Evolutionary conservation across 208 protist genomes (phyloP).

Genomic region (Trypanosomatidae sp.): DNA sequence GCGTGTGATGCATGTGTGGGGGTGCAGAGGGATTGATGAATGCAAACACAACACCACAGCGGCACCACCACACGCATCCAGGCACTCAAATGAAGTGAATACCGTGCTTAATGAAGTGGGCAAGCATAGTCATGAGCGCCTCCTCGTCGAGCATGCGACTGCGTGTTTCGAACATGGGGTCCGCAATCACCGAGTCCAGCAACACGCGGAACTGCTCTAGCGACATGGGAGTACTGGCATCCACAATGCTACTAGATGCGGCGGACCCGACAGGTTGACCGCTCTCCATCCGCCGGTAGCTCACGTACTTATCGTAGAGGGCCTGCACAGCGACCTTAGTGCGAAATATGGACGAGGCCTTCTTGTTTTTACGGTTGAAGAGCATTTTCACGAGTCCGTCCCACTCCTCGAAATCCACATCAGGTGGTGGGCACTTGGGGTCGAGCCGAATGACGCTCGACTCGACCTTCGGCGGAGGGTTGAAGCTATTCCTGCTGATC

Average conservation of each 20-base stretch:
- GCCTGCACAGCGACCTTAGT: constrained; percentile 75
- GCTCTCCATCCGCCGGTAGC: constrained; percentile 87
- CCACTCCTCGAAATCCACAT: constrained; percentile 99
- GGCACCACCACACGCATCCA: not conserved
- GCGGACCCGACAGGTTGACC: constrained; percentile 14
- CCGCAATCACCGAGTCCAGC: constrained; percentile 65
- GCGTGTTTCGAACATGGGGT: constrained; percentile 79
- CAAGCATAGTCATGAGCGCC: constrained; percentile 78
- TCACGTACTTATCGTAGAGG: constrained; percentile 83
- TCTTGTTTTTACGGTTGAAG: constrained; percentile 99
- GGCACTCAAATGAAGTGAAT: constrained; percentile 76
- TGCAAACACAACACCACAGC: not conserved
- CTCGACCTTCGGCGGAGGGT: constrained; percentile 99
- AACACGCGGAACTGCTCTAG: constrained; percentile 68
- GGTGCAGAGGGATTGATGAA: not conserved
- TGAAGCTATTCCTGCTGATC: constrained; percentile 99
- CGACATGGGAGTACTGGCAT: constrained; percentile 15
- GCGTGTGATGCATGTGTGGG: not conserved
- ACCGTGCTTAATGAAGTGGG: constrained; percentile 73
- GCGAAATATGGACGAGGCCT: constrained; percentile 96
- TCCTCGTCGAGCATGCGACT: constrained; percentile 78
- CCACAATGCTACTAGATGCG: not conserved
- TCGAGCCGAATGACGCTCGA: constrained; percentile 98
- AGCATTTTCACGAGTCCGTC: constrained; percentile 98
- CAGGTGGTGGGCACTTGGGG: constrained; percentile 96